Evolutionary conservation across 208 protist species (phyloP), one percentile per base, ranked within the genome.

Genomic region (Crithidia acanthocephali): DNA sequence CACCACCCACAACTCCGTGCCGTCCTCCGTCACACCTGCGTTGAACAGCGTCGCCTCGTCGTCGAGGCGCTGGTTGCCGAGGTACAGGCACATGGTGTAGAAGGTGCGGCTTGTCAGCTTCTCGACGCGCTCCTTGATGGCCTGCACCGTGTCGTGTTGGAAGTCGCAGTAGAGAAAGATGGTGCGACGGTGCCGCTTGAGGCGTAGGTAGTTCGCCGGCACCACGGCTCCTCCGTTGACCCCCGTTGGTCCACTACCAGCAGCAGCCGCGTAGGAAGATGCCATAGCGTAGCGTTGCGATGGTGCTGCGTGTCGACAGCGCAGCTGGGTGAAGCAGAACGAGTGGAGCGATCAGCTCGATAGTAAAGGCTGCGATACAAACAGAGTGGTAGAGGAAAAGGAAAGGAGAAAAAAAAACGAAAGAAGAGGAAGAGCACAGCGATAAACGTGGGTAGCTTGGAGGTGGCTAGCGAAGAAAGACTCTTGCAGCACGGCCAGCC

Each of bases 121-220:
- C 64, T 94, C 92, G 28, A 94, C 74, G 7, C 92, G 81, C 76
- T 97, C 92, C 72, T 97, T 97, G 37, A 97, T 93, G 7, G 85
- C 85, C 77, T 95, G 92, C 68, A 97, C 89, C 2, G 92, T 95
- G 74, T 97, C 92, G 53, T 91, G 88, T 64, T 94, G 85, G 33
- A 97, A 88, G 68, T 97, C 92, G 65, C 92, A 97, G 79, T 94
- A 89, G 40, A 97, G 64, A 71, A 97, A 97, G 35, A 97, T 88
- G 16, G 88, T 94, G 20, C 84, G 74, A n/a, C 88, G 82, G 69
- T 92, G 81, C 6, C 89, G 87, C 74, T 83, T 87, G 27, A 96
- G 76, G 1, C 89, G 85, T 37, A 96, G 51, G 67, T 95, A 96
- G 68, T 94, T 92, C 8, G 86, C 79, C 3, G 87, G 88, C 1